Percentiles rank a stretch among this genome's conserved stretches.
Evolutionary conservation across 1,139 yeast species (phyloP).

Genomic region (Diutina rugosa): DNA sequence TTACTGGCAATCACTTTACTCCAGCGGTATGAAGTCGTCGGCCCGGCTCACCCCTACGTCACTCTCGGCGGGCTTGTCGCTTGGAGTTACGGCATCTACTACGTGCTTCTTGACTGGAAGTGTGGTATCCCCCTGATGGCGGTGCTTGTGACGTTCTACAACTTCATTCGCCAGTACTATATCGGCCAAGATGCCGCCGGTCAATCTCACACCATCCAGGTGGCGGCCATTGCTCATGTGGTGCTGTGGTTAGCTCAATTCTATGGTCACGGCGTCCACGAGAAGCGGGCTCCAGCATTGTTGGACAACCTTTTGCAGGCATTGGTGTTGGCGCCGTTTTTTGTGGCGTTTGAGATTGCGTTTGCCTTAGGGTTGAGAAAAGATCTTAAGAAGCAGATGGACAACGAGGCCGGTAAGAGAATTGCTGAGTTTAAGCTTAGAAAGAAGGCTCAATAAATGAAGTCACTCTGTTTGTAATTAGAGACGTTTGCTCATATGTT

Average conservation of each 20-base stretch:
- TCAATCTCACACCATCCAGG: conserved; percentile 14
- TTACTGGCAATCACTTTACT: conserved; percentile 27
- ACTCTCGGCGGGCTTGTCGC: conserved; percentile 27
- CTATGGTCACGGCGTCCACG: conserved; percentile 77
- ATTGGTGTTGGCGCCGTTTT: conserved; percentile 80
- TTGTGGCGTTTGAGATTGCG: conserved; percentile 68
- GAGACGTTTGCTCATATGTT: background rate
- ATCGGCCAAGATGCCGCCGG: conserved; percentile 7
- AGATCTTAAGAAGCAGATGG: conserved; percentile 42
- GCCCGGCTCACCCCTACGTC: conserved; percentile 16
- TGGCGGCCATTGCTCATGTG: conserved; percentile 23
- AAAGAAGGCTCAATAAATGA: background rate
- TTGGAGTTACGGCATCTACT: conserved; percentile 25
- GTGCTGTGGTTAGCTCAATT: conserved; percentile 77
- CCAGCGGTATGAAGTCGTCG: background rate
- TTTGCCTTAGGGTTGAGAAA: conserved; percentile 51
- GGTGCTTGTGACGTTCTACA: conserved; percentile 25
- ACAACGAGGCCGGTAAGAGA: conserved; percentile 30
- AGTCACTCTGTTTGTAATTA: background rate
- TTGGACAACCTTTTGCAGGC: conserved; percentile 77
- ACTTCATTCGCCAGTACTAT: conserved; percentile 20
- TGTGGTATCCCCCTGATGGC: conserved; percentile 26
- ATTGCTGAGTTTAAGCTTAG: background rate
- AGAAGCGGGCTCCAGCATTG: conserved; percentile 76
- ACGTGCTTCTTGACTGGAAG: conserved; percentile 27